phyloP scores from a whole-genome alignment of 2,329 filamentous ascomycete species.

The Magnaporthiopsis rhizophila region DNA sequence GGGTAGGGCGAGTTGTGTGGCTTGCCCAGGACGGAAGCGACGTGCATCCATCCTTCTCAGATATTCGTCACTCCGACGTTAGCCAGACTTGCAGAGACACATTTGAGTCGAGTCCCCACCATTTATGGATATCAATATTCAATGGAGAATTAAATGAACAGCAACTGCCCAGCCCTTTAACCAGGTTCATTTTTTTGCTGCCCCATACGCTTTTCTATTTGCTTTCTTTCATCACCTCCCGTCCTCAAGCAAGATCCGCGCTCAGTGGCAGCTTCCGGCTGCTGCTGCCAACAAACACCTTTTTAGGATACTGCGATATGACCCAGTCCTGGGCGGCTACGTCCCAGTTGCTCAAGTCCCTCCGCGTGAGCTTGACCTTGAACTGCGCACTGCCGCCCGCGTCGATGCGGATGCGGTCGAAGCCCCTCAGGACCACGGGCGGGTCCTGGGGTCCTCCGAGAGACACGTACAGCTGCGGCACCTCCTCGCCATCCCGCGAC shows the following conservation, averaged over 20 bases:
- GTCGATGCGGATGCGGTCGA: constrained; percentile 66
- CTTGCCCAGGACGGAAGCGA: no score
- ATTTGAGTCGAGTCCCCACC: background rate
- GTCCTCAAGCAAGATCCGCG: constrained; percentile 18
- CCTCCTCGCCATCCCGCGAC: constrained; percentile 54
- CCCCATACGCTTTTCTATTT: background rate
- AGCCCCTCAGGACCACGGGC: constrained; percentile 61
- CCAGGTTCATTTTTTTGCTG: background rate
- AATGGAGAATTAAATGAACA: background rate
- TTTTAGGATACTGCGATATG: constrained; percentile 42
- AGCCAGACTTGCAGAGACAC: background rate
- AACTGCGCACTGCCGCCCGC: constrained; percentile 63
- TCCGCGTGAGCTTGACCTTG: constrained; percentile 60
- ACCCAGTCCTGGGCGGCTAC: constrained; percentile 75
- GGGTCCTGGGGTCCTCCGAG: constrained; percentile 73
- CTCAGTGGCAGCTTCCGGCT: constrained; percentile 45
- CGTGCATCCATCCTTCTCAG: background rate
- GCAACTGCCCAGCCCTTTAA: background rate
- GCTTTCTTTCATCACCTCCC: background rate
- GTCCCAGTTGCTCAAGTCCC: constrained; percentile 88
- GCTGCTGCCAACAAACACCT: constrained; percentile 45
- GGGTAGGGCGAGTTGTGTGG: no score
- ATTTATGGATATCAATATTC: background rate
- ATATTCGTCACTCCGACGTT: background rate
- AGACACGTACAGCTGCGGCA: constrained; percentile 70